Conservation (phyloP, 208 protist genomes). For the Lotmaria passim region DNA sequence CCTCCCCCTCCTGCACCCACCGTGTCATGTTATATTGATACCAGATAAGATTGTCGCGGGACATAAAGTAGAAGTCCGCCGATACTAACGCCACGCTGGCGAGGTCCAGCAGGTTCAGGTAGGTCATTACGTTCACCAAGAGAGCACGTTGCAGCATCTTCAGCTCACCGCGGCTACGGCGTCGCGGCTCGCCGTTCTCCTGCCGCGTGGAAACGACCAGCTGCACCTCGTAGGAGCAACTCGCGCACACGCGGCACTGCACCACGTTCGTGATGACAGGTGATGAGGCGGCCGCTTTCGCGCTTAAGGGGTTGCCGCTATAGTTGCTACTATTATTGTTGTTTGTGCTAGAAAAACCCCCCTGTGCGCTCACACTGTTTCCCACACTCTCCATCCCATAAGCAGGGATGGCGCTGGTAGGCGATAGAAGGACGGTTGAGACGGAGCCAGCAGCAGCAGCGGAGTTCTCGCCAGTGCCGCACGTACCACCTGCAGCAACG, state of each 20-base stretch:
- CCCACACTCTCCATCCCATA: too few relatives aligned
- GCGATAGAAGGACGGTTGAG: not conserved
- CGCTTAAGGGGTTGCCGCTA: too few relatives aligned
- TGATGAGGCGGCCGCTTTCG: not conserved
- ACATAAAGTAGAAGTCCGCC: slow-evolving; percentile 90
- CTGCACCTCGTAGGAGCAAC: slow-evolving; percentile 85
- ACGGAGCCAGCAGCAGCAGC: not conserved
- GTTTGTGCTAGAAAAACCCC: not conserved
- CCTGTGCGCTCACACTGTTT: too few relatives aligned
- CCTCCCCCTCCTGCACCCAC: slow-evolving; percentile 55
- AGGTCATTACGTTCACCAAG: slow-evolving; percentile 78
- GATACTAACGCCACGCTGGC: slow-evolving; percentile 62
- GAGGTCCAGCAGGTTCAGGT: slow-evolving; percentile 61
- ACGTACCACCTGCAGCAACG: not conserved
- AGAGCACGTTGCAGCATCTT: slow-evolving; percentile 84
- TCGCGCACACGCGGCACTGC: slow-evolving; percentile 50
- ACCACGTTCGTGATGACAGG: slow-evolving; percentile 1
- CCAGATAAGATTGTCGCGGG: slow-evolving; percentile 87
- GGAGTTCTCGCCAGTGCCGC: not conserved
- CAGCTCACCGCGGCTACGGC: slow-evolving; percentile 81
- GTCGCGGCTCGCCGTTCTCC: slow-evolving; percentile 62
- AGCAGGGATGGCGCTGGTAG: too few relatives aligned
- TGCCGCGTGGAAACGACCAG: slow-evolving; percentile 77
- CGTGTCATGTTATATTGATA: slow-evolving; percentile 85
- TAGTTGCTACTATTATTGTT: not conserved